phyloP scores from a whole-genome alignment of 345 rosid species.

The Eucalyptus erythrocorys region DNA sequence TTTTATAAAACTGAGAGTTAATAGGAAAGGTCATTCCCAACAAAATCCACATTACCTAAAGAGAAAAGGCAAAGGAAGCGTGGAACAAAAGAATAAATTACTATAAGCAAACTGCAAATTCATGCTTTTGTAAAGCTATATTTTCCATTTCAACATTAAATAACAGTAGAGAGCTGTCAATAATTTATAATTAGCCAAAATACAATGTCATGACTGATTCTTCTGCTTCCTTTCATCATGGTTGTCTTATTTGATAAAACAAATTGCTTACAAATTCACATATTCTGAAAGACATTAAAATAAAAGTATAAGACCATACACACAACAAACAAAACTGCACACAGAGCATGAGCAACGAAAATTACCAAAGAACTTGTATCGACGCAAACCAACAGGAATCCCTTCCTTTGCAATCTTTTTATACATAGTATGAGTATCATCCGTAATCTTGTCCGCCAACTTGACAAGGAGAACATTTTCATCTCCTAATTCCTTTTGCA shows the following conservation, averaged over 20 bases:
- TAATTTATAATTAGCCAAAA: background rate
- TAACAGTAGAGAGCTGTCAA: background rate
- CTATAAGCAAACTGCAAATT: background rate
- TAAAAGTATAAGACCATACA: background rate
- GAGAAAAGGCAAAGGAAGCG: background rate
- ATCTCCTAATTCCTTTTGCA: slow-evolving; percentile 70
- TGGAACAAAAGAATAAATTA: background rate
- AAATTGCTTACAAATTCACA: background rate
- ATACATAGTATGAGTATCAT: slow-evolving; percentile 1
- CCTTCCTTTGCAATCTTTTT: slow-evolving; percentile 34
- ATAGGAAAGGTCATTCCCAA: background rate
- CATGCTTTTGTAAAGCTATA: background rate
- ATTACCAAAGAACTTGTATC: slow-evolving; percentile 70
- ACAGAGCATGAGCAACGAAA: background rate
- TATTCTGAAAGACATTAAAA: background rate
- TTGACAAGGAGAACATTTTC: slow-evolving; percentile 67
- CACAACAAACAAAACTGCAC: background rate
- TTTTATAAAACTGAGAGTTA: background rate
- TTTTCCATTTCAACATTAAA: background rate
- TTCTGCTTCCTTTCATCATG: background rate
- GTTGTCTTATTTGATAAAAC: background rate
- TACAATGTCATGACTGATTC: background rate
- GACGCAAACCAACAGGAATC: slow-evolving; percentile 47
- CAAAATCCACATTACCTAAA: background rate
- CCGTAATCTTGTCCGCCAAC: slow-evolving; percentile 14